Percentiles rank a stretch among this genome's conserved stretches.
These are phyloP conservation scores for Blastomyces silverae DNA, from an alignment of 2,329 filamentous ascomycete species.

Conservation along the genomic window DNA sequence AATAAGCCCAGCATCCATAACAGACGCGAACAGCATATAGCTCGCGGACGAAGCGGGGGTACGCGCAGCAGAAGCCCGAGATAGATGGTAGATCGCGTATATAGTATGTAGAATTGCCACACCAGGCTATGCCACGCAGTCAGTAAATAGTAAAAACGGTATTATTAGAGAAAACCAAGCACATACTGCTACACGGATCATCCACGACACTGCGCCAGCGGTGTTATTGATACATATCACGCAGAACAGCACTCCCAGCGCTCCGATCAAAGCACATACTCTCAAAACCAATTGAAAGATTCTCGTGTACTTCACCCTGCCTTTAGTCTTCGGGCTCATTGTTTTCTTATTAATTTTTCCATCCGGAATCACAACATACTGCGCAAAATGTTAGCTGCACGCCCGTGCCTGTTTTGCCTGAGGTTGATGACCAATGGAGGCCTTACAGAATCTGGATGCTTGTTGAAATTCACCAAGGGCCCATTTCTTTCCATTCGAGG, in stretches of 20 bases:
- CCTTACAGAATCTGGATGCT: slow-evolving; percentile 70
- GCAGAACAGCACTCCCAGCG: slow-evolving; percentile 64
- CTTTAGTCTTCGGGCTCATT: slow-evolving; percentile 65
- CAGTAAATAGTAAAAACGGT: neutral
- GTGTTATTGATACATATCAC: slow-evolving; percentile 70
- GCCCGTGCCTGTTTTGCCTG: slow-evolving; percentile 10
- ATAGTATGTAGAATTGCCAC: slow-evolving; percentile 62
- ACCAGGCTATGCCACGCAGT: slow-evolving; percentile 53
- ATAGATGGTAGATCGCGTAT: slow-evolving; percentile 77
- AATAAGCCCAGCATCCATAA: slow-evolving; percentile 62
- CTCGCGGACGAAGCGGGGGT: slow-evolving; percentile 75
- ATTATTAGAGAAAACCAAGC: neutral
- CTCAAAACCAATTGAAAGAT: slow-evolving; percentile 63
- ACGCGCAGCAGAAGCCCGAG: slow-evolving; percentile 60
- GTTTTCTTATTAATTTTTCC: slow-evolving; percentile 55
- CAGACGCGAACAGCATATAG: slow-evolving; percentile 76
- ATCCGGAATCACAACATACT: slow-evolving; percentile 53
- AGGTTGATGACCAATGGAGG: neutral
- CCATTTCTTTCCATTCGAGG: slow-evolving; percentile 61
- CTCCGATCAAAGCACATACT: slow-evolving; percentile 59
- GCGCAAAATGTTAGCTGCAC: slow-evolving; percentile 17
- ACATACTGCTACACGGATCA: slow-evolving; percentile 68
- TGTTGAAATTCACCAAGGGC: slow-evolving; percentile 73
- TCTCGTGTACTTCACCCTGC: slow-evolving; percentile 62
- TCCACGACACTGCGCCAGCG: slow-evolving; percentile 60